phyloP scores from a whole-genome alignment of 2,329 filamentous ascomycete species.

The Pseudogymnoascus sp. region DNA sequence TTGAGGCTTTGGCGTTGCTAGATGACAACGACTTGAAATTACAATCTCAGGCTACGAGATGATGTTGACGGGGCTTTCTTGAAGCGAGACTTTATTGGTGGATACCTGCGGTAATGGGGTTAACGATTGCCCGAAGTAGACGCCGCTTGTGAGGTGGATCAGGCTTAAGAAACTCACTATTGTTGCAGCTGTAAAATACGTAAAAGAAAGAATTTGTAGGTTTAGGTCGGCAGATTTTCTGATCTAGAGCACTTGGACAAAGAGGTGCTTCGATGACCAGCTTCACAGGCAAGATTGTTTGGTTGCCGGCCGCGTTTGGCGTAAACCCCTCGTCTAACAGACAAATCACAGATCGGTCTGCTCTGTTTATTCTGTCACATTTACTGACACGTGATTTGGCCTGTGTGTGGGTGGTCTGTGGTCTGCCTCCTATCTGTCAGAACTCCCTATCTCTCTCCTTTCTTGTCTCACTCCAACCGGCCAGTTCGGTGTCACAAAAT shows the following conservation, averaged over 20 bases:
- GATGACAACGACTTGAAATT: conserved; percentile 12
- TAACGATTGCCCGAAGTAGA: conserved; percentile 10
- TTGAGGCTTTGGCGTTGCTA: conserved; percentile 8
- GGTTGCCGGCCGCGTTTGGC: conserved; percentile 7
- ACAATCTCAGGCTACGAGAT: conserved; percentile 10
- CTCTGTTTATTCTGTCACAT: neutral
- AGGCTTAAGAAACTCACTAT: neutral
- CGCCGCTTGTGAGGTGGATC: conserved; percentile 3
- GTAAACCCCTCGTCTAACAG: conserved; percentile 9
- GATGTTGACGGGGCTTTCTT: conserved; percentile 9
- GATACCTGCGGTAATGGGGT: conserved; percentile 8
- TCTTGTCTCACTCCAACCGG: neutral
- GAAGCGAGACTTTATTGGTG: conserved; percentile 11
- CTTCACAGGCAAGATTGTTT: conserved; percentile 7
- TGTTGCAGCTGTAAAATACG: neutral
- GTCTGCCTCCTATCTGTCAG: no score
- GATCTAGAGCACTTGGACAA: conserved; percentile 7
- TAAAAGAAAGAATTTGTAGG: conserved; percentile 5
- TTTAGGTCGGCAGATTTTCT: conserved; percentile 1
- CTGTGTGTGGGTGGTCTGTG: no score
- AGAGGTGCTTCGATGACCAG: conserved; percentile 4
- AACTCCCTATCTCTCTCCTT: neutral
- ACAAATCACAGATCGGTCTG: conserved; percentile 3
- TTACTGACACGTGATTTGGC: no score
- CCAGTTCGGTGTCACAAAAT: neutral